phyloP scores from a whole-genome alignment of 345 rosid species.

The Aethionema arabicum region DNA sequence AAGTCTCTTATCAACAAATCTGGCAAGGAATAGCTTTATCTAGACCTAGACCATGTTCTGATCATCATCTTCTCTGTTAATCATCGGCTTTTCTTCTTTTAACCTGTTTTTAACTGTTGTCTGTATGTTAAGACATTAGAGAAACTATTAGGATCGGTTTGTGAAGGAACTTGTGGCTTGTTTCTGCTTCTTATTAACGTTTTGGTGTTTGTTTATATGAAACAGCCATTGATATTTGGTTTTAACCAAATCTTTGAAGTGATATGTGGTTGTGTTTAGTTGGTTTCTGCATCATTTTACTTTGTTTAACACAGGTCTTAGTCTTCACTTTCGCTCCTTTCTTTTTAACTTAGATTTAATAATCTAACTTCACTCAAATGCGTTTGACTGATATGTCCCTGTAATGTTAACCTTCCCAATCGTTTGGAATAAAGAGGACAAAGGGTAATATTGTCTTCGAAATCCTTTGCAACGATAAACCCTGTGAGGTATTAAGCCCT shows the following conservation, averaged over 20 bases:
- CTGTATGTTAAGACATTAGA: constrained; percentile 10
- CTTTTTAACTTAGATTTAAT: too few relatives aligned
- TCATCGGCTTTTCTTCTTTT: not conserved
- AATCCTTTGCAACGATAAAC: constrained; percentile 28
- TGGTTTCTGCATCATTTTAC: too few relatives aligned
- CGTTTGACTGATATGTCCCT: too few relatives aligned
- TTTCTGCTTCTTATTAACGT: constrained; percentile 16
- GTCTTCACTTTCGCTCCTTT: too few relatives aligned
- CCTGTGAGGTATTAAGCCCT: not conserved
- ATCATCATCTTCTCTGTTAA: not conserved
- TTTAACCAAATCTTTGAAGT: too few relatives aligned
- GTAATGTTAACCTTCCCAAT: not conserved
- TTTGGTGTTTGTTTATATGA: constrained; percentile 1
- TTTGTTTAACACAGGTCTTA: too few relatives aligned
- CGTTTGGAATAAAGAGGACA: not conserved
- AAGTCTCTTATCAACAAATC: constrained; percentile 76
- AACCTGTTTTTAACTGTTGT: constrained; percentile 6
- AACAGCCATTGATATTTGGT: not conserved
- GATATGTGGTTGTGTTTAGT: not conserved
- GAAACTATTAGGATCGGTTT: constrained; percentile 24
- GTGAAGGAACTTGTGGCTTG: constrained; percentile 34
- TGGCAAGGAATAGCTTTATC: constrained; percentile 41
- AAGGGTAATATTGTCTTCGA: not conserved
- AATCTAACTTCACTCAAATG: too few relatives aligned
- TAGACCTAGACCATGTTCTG: too few relatives aligned